A percentile compares a stretch with the other conserved stretches of the same genome.
Conservation (phyloP, 495 filamentous ascomycete genomes). For the Ascodesmis nigricans region DNA sequence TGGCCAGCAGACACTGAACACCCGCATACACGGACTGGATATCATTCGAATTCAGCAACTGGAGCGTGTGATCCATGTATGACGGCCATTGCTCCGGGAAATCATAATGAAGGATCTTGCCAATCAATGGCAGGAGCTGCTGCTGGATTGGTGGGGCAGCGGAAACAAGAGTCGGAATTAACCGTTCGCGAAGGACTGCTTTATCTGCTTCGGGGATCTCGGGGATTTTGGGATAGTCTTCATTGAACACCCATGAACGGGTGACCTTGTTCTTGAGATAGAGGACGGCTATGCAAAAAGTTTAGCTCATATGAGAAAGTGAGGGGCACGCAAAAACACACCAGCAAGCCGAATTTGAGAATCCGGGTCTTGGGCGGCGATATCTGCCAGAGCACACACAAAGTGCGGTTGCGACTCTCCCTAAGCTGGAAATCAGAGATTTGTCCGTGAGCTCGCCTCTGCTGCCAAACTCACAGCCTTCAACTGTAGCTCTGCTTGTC, state of each 20-base stretch:
- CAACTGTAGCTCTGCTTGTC: slow-evolving; percentile 74
- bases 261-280: slow-evolving; percentile 94
- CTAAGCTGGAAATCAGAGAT: slow-evolving; percentile 28
- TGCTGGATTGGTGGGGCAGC: slow-evolving; percentile 59
- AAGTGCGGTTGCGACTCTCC: slow-evolving; percentile 82
- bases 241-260: slow-evolving; percentile 62
- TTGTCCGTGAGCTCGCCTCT: slow-evolving; percentile 4
- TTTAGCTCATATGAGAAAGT: slow-evolving; percentile 10
- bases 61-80: slow-evolving; percentile 76
- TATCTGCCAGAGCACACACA: slow-evolving; percentile 71
- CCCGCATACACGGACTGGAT: slow-evolving; percentile 73
- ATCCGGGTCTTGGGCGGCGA: slow-evolving; percentile 71
- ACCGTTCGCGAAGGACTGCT: slow-evolving; percentile 57
- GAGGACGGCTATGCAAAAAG: slow-evolving; percentile 50
- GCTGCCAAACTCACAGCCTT: slow-evolving; percentile 46
- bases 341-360: slow-evolving; percentile 64
- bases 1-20: slow-evolving; percentile 75
- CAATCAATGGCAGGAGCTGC: slow-evolving; percentile 78
- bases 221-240: slow-evolving; percentile 42
- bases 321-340: slow-evolving; percentile 27
- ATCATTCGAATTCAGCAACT: slow-evolving; percentile 64
- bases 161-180: slow-evolving; percentile 69
- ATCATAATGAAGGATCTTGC: slow-evolving; percentile 86
- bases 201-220: slow-evolving; percentile 72
- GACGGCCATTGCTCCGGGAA: slow-evolving; percentile 85